Evolutionary conservation across 345 rosid species (phyloP), one percentile per base, ranked within the genome.

Genomic region (Euphorbia peplus): DNA sequence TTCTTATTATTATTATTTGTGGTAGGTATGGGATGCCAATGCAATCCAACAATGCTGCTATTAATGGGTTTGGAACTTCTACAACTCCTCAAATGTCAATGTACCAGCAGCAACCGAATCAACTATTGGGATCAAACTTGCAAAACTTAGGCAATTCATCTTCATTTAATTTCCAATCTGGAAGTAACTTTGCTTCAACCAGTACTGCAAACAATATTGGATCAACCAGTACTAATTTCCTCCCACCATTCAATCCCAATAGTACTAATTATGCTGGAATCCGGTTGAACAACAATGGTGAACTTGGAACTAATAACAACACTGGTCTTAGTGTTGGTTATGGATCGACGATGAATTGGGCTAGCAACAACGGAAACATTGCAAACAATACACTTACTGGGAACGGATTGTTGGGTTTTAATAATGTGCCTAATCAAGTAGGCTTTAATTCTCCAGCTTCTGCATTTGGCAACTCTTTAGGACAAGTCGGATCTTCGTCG

Each of bases 181-280:
- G 1, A 3, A 63, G 8, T 57, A 21, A 19, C n/a, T n/a, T n/a
- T 19, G 6, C 28, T 50, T 24, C 69, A 21, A 39, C 64, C 32
- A 16, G 5, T 25, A n/a, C n/a, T n/a, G 66, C 63, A 35, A 35
- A 3, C 18, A 52, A 44, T 21, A 51, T 11, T 13, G 68, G 54
- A 67, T 57, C 11, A 22, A 8, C 21, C 53, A 66, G 37, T 46
- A 66, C n/a, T n/a, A n/a, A 42, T 39, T 41, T 60, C 13, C 16
- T 48, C 54, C 32, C 8, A 21, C 22, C 60, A 6, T 5, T 39
- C 42, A 39, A 56, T 11, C 26, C 19, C 62, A 72, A 12, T 51
- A 55, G 18, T 29, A 42, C 44, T 10, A 60, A 24, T 41, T 72
- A 64, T 52, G 66, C 70, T 16, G 74, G 68, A 58, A 52, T 66